Conservation (phyloP, 208 protist species). For the Trypanosoma brucei region DNA sequence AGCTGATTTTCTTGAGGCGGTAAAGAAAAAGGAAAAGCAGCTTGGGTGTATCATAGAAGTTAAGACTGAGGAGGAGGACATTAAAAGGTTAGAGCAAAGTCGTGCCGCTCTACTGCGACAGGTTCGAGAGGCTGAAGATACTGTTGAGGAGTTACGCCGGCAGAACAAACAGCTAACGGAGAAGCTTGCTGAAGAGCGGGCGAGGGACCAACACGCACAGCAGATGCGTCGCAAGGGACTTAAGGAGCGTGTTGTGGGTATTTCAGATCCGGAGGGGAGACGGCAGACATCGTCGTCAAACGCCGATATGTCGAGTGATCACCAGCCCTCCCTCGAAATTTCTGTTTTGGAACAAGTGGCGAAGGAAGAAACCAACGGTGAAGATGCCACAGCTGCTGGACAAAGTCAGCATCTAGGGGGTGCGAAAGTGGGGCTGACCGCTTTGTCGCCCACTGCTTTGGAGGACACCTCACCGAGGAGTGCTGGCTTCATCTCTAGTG, state of each 20-base stretch:
- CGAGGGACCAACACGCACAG: slow-evolving; percentile 62
- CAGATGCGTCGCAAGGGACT: slow-evolving; percentile 47
- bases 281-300: slow-evolving; percentile 18
- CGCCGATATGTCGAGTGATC: not conserved
- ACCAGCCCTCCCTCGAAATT: not conserved
- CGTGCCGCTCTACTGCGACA: slow-evolving; percentile 62
- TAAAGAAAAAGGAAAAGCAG: slow-evolving; percentile 25
- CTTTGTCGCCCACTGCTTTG: too few relatives aligned
- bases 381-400: too few relatives aligned
- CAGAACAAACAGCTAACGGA: slow-evolving; percentile 80
- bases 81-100: slow-evolving; percentile 53
- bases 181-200: slow-evolving; percentile 71
- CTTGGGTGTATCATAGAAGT: slow-evolving; percentile 60
- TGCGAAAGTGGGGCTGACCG: too few relatives aligned
- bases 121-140: slow-evolving; percentile 49
- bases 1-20: slow-evolving; percentile 21
- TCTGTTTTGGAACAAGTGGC: not conserved
- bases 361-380: not conserved
- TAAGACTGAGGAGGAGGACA: slow-evolving; percentile 60
- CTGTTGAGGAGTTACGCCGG: slow-evolving; percentile 54
- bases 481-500: not conserved
- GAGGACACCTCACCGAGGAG: too few relatives aligned
- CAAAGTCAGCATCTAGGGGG: too few relatives aligned
- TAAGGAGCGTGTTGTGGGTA: slow-evolving; percentile 28
- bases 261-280: slow-evolving; percentile 10